Evolutionary conservation across 2,329 filamentous ascomycete genomes (phyloP).

Genomic region (Aspergillus flavus): DNA sequence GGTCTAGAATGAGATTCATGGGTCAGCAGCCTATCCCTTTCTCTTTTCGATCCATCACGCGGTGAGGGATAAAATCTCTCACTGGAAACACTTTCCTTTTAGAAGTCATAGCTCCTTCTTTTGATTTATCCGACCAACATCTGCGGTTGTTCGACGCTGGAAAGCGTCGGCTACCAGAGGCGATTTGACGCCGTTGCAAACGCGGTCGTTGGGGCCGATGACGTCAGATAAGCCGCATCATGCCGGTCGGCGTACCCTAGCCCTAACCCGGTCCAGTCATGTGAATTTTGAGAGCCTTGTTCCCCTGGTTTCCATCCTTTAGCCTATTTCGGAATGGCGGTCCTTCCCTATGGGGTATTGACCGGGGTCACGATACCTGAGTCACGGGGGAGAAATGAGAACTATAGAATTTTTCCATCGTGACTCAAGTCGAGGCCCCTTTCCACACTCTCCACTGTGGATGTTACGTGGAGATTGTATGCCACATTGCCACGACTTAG

Average conservation of each 20-base stretch:
- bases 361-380: no score
- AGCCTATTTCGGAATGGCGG: no score
- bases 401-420: no score
- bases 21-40: not conserved
- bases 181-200: not conserved
- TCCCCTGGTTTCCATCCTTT: not conserved
- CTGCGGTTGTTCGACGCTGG: not conserved
- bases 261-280: not conserved
- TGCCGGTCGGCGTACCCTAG: not conserved
- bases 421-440: no score
- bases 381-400: no score
- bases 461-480: no score
- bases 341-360: no score
- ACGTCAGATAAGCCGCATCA: not conserved
- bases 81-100: not conserved
- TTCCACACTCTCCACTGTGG: no score
- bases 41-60: not conserved
- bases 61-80: slow-evolving; percentile 2
- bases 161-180: not conserved
- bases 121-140: not conserved
- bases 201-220: not conserved
- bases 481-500: no score
- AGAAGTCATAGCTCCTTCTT: not conserved
- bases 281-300: not conserved
- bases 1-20: not conserved